Evolutionary conservation across 2,329 filamentous ascomycete genomes (phyloP), one percentile per base, ranked within the genome.

Genomic region (Aspergillus japonicus): DNA sequence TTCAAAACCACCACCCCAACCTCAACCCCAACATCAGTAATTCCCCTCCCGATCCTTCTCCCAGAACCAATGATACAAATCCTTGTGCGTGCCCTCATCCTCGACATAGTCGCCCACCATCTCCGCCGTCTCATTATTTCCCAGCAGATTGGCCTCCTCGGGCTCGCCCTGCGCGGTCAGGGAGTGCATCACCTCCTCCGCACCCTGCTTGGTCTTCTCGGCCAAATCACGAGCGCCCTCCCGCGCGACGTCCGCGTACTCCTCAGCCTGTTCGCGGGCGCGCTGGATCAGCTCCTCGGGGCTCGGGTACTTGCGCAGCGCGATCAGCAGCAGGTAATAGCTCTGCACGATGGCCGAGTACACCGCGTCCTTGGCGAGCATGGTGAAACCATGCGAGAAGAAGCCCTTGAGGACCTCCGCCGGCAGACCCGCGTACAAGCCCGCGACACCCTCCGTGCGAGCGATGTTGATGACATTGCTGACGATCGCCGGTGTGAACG

Each of bases 361-460:
- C 8, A 95, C 84, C 5, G 85, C 78, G 58, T 94, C 90, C 75
- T 96, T 96, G 60, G 90, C 86, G 56, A 94, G 79, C 90, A 96
- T 96, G 1, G 92, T 94, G 54, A 92, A 83, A 0, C 92, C 92
- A 69, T 96, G 92, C 23, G 87, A 88, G 68, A 96, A 88, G 77
- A 96, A 96, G 0, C 90, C 89, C 69, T 92, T 93, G 8, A 93
- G 75, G 3, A 96, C 81, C 75, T 96, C 91, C 4, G 87, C 90
- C 14, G 82, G 82, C 0, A 96, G 79, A 5, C 92, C 92, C 52
- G 89, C 85, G 71, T 96, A 96, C 8, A 96, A 77, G 0, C 87
- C 89, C 4, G 73, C 71, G 0, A 88, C 61, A 0, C 92, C 92
- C 69, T 96, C 90, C 0, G 78, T 81, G 50, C 81, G 82, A 33